Conservation (phyloP, 2,329 filamentous ascomycete genomes). For the Talaromyces sp. region DNA sequence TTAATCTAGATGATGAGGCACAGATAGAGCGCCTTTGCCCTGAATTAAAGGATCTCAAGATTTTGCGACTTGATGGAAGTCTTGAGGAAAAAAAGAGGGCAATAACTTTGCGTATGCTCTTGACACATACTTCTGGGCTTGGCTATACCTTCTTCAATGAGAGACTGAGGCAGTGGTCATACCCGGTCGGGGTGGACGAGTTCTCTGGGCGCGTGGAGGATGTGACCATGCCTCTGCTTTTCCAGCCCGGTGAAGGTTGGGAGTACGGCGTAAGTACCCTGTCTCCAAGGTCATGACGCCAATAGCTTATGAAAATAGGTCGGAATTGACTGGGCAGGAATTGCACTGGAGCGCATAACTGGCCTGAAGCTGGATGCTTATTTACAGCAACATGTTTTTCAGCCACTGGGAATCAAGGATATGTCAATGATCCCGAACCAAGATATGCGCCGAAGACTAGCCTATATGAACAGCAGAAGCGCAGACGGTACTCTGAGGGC, state of each 20-base stretch:
- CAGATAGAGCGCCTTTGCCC: conserved; percentile 45
- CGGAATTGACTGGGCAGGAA: conserved; percentile 58
- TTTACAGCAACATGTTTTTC: conserved; percentile 52
- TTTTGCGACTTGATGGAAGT: conserved; percentile 41
- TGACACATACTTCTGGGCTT: conserved; percentile 60
- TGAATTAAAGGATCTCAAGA: conserved; percentile 48
- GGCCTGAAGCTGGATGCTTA: conserved; percentile 53
- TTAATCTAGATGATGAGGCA: conserved; percentile 46
- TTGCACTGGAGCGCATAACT: conserved; percentile 52
- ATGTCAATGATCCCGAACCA: conserved; percentile 61
- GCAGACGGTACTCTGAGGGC: conserved; percentile 45
- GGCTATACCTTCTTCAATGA: conserved; percentile 61
- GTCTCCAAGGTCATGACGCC: not conserved
- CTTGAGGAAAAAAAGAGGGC: conserved; percentile 47
- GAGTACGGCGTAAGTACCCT: conserved; percentile 57
- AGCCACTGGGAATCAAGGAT: conserved; percentile 52
- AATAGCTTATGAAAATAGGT: conserved; percentile 38
- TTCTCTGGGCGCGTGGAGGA: conserved; percentile 59
- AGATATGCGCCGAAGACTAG: conserved; percentile 59
- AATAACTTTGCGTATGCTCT: conserved; percentile 61
- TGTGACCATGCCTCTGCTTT: conserved; percentile 59
- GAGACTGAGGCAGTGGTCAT: conserved; percentile 52
- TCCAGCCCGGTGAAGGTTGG: conserved; percentile 66
- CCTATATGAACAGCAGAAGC: conserved; percentile 59
- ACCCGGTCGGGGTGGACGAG: conserved; percentile 59